Evolutionary conservation across 2,329 filamentous ascomycete species (phyloP), one percentile per base, ranked within the genome.

Genomic region (Alternaria sp.): DNA sequence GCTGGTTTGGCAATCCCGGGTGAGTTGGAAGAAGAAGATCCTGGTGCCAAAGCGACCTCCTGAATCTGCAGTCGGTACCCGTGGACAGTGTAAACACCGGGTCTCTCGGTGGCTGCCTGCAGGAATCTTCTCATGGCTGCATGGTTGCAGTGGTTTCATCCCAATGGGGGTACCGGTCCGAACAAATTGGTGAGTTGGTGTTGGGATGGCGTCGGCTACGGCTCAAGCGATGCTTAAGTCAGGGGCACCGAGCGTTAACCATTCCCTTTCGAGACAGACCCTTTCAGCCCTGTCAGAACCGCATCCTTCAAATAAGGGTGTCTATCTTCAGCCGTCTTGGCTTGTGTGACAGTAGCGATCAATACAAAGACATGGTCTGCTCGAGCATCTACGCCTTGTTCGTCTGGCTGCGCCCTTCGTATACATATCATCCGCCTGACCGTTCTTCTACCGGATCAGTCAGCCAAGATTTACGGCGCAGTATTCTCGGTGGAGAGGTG

Each of bases 201-300:
- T 61, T 44, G 50, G 45, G 47, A 58, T 60, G 55, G 57, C 20
- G 46, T 65, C 59, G 61, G 58, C 51, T 61, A 62, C 30, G 43
- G 60, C 18, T 25, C 43, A 49, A 37, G 44, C 46, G 58, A 57
- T 57, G 33, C 30, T 15, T 26, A 55, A 60, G 55, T 58, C 64
- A 67, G 67, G 67, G 67, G 65, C 50, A 18, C 44, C 28, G 26
- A 51, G 63, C 50, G 59, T 56, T 30, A 56, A 56, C 61, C 57
- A 51, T 63, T 23, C 61, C 51, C 2, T 14, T 53, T 60, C 6
- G 11, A 46, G 61, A 18, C 15, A 30, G 23, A 44, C 18, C 12
- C 33, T 26, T 26, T 51, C 53, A 50, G 55, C 46, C 51, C 49
- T 58, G 49, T 53, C 28, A 45, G 26, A 41, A 45, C 43, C 47